Conservation (phyloP, 257 asterid genomes). For the Nicotiana tabacum region DNA sequence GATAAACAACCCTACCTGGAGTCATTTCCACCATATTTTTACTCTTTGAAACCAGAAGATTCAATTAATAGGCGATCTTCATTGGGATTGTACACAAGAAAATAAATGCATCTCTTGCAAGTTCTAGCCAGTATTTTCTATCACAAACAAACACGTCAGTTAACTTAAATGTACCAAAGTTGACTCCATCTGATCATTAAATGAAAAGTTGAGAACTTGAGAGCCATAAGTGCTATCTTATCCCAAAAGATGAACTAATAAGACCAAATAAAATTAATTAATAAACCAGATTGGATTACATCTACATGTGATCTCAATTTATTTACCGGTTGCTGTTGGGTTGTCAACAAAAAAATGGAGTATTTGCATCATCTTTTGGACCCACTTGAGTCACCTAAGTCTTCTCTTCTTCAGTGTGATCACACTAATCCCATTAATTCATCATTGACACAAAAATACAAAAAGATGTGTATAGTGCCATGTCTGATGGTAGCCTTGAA, state of each 20-base stretch:
- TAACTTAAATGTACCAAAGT: neutral
- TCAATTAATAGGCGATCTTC: neutral
- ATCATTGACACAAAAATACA: no score
- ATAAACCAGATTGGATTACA: neutral
- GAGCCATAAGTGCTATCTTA: constrained; percentile 7
- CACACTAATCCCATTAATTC: neutral
- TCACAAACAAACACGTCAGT: neutral
- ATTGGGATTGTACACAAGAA: neutral
- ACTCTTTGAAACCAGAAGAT: neutral
- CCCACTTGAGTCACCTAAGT: constrained; percentile 6
- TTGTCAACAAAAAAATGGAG: neutral
- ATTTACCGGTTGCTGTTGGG: neutral
- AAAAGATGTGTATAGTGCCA: no score
- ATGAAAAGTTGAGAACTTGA: neutral
- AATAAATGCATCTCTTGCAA: neutral
- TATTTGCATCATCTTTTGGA: neutral
- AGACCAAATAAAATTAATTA: neutral
- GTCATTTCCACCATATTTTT: no score
- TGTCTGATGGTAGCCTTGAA: no score
- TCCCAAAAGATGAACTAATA: neutral
- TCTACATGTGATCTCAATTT: constrained; percentile 8
- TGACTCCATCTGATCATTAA: neutral
- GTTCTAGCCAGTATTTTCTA: neutral
- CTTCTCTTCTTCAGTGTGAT: neutral
- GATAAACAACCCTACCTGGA: no score